Conservation (phyloP, 1,284 basidiomycete species). For the Lentinus polychrous region DNA sequence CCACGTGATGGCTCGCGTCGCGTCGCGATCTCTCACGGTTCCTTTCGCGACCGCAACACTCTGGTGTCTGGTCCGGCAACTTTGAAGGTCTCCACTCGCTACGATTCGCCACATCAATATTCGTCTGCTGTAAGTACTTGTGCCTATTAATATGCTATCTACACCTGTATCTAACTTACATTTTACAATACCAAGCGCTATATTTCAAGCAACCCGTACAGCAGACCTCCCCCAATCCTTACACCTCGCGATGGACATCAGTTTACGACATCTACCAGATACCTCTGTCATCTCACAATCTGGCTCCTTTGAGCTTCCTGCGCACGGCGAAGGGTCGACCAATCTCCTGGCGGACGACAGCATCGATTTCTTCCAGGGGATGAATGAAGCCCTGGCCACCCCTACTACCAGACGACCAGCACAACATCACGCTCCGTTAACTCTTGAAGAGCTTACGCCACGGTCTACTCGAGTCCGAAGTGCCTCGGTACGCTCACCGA, state of each 20-base stretch:
- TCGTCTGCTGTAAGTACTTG: no score
- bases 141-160: no score
- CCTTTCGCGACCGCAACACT: no score
- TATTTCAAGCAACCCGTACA: no score
- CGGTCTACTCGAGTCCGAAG: slow-evolving; percentile 15
- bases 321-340: slow-evolving; percentile 11
- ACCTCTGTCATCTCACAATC: slow-evolving; percentile 16
- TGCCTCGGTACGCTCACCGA: slow-evolving; percentile 15
- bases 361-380: slow-evolving; percentile 18
- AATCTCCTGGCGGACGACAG: slow-evolving; percentile 23
- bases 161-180: no score
- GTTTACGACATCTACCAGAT: slow-evolving; percentile 22
- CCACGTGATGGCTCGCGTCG: neutral
- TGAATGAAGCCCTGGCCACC: slow-evolving; percentile 14
- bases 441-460: slow-evolving; percentile 23
- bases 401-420: slow-evolving; percentile 10
- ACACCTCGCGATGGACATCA: slow-evolving; percentile 16
- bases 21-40: neutral
- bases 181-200: no score
- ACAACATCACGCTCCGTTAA: slow-evolving; percentile 8
- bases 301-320: slow-evolving; percentile 25
- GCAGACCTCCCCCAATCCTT: no score
- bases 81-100: no score
- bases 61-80: no score
- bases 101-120: no score